Percentiles rank a stretch among this genome's conserved stretches.
These are phyloP conservation scores for Chlamydomonas reinhardtii DNA, from an alignment of 163 green algal genomes.

Conservation along the genomic window DNA sequence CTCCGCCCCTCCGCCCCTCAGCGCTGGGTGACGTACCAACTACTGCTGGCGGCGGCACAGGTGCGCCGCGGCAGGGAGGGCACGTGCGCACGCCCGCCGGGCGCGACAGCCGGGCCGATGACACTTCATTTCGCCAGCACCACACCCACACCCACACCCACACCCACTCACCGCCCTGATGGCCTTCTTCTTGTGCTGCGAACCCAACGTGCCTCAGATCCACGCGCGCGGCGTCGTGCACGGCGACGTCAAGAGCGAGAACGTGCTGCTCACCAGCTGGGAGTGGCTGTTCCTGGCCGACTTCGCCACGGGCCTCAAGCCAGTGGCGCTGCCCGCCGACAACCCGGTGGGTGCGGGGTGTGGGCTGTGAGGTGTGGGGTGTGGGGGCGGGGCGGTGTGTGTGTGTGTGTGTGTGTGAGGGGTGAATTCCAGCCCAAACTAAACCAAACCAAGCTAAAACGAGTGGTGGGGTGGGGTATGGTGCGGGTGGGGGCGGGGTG, in stretches of 20 bases:
- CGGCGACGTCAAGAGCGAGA: constrained; percentile 92
- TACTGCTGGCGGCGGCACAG: constrained; percentile 90
- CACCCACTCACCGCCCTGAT: too few relatives aligned
- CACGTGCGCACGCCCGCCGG: too few relatives aligned
- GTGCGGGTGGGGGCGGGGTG: too few relatives aligned
- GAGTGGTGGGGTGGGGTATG: too few relatives aligned
- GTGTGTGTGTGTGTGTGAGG: not conserved
- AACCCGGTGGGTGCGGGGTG: constrained; percentile 79
- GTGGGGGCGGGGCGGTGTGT: too few relatives aligned
- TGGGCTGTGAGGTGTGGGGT: not conserved
- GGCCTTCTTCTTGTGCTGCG: too few relatives aligned
- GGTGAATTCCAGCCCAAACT: too few relatives aligned
- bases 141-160: too few relatives aligned
- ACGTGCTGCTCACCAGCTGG: constrained; percentile 96
- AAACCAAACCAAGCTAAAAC: too few relatives aligned
- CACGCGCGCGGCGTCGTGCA: constrained; percentile 87
- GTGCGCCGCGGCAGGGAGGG: not conserved
- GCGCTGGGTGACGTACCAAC: constrained; percentile 95
- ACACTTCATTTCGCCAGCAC: too few relatives aligned
- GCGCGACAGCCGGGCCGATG: too few relatives aligned
- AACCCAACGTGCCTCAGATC: not conserved
- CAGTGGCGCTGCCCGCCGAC: constrained; percentile 89
- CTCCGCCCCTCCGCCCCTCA: constrained; percentile 53
- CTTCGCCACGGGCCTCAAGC: constrained; percentile 94
- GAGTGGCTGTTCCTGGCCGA: constrained; percentile 94